Evolutionary conservation across 176 grass and related monocot species (phyloP).

Genomic region (Carex littledalei): DNA sequence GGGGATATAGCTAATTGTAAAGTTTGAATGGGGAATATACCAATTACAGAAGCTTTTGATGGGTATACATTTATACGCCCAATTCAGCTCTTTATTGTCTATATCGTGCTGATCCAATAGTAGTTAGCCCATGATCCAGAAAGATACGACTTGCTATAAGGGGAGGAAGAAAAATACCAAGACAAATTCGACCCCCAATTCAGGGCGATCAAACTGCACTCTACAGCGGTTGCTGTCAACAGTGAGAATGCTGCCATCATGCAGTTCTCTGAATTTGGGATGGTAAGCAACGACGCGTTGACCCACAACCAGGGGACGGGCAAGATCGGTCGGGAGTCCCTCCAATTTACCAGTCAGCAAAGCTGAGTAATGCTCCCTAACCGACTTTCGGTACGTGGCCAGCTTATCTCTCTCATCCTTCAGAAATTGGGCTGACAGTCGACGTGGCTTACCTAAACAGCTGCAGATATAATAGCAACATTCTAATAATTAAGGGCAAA

Average conservation of each 20-base stretch:
- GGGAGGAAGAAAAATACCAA: slow-evolving; percentile 6
- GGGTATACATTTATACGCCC: no score
- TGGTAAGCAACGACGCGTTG: slow-evolving; percentile 74
- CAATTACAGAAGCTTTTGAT: no score
- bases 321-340: slow-evolving; percentile 74
- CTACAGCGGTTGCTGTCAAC: slow-evolving; percentile 45
- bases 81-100: not conserved
- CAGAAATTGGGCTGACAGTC: slow-evolving; percentile 79
- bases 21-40: no score
- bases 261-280: slow-evolving; percentile 89
- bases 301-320: slow-evolving; percentile 62
- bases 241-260: slow-evolving; percentile 76
- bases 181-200: slow-evolving; percentile 75
- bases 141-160: not conserved
- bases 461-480: slow-evolving; percentile 18
- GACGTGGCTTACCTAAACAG: slow-evolving; percentile 90
- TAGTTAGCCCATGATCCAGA: not conserved
- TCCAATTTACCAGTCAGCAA: slow-evolving; percentile 63
- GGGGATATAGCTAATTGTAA: no score
- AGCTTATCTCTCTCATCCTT: slow-evolving; percentile 86
- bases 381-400: slow-evolving; percentile 67
- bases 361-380: slow-evolving; percentile 69
- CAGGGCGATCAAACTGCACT: slow-evolving; percentile 83
- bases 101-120: not conserved
- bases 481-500: not conserved